phyloP scores from a whole-genome alignment of 805 yeast genomes.

The Metschnikowia kunwiensis region DNA sequence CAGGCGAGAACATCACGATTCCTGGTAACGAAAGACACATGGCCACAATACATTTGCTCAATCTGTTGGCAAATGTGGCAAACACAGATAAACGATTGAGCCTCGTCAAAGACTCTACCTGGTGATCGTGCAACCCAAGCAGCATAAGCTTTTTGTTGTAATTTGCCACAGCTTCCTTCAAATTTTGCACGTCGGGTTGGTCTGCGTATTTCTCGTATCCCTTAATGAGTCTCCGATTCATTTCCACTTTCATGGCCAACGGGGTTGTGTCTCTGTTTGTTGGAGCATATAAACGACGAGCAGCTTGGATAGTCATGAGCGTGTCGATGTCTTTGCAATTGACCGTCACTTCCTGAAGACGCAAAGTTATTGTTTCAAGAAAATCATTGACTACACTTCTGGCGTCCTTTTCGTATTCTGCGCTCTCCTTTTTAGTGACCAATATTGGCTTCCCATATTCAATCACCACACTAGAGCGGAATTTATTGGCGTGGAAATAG shows the following conservation, averaged over 20 bases:
- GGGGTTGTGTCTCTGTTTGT: slow-evolving; percentile 35
- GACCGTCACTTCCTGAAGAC: slow-evolving; percentile 39
- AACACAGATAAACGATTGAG: slow-evolving; percentile 23
- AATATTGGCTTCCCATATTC: slow-evolving; percentile 43
- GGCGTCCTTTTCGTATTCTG: slow-evolving; percentile 25
- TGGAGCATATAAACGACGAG: slow-evolving; percentile 38
- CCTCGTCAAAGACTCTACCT: slow-evolving; percentile 30
- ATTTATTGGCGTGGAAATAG: slow-evolving; percentile 42
- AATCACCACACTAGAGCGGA: slow-evolving; percentile 40
- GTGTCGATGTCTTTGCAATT: slow-evolving; percentile 43
- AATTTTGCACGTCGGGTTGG: slow-evolving; percentile 31
- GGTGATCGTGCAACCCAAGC: slow-evolving; percentile 41
- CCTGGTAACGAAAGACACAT: slow-evolving; percentile 39
- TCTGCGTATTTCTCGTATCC: slow-evolving; percentile 36
- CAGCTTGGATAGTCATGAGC: slow-evolving; percentile 42
- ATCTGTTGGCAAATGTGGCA: slow-evolving; percentile 24
- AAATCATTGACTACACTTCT: slow-evolving; percentile 27
- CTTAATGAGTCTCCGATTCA: slow-evolving; percentile 37
- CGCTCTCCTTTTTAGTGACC: slow-evolving; percentile 29
- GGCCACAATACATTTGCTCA: slow-evolving; percentile 28
- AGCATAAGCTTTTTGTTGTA: slow-evolving; percentile 32
- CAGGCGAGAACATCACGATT: slow-evolving; percentile 37
- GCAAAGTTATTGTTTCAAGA: slow-evolving; percentile 29
- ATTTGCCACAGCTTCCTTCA: slow-evolving; percentile 30
- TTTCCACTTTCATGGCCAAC: slow-evolving; percentile 40